phyloP scores from a whole-genome alignment of 208 protist genomes.

The Acanthamoeba royreba region DNA sequence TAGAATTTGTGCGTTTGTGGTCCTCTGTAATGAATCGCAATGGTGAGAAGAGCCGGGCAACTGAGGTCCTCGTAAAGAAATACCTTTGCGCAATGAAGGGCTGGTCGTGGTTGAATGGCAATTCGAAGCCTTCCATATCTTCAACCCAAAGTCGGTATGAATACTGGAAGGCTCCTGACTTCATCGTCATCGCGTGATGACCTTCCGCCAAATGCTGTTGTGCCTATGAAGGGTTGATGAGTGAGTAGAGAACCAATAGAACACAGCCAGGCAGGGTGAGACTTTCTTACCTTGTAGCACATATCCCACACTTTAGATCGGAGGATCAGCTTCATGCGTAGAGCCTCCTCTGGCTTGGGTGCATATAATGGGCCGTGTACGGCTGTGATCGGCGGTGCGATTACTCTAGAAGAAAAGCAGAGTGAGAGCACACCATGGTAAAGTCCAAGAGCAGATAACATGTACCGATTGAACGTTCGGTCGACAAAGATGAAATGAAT shows the following conservation, averaged over 20 bases:
- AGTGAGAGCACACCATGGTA: no score
- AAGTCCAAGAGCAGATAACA: background rate
- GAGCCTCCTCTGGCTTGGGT: background rate
- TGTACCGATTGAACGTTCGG: constrained; percentile 35
- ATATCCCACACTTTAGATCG: constrained; percentile 47
- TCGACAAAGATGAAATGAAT: constrained; percentile 61
- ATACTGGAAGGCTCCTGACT: constrained; percentile 45
- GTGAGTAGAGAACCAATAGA: background rate
- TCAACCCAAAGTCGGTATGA: constrained; percentile 51
- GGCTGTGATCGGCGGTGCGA: constrained; percentile 46
- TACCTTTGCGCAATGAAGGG: background rate
- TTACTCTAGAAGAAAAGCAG: constrained; percentile 2
- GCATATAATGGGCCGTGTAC: background rate
- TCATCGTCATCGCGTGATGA: constrained; percentile 45
- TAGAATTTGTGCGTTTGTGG: constrained; percentile 35
- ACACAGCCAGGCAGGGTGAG: background rate
- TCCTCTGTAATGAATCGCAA: background rate
- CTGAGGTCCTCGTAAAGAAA: background rate
- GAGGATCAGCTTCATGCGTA: constrained; percentile 18
- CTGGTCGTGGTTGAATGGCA: background rate
- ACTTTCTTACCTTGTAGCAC: constrained; percentile 1
- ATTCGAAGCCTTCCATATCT: constrained; percentile 40
- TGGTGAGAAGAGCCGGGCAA: background rate
- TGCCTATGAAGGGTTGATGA: background rate
- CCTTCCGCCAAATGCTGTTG: constrained; percentile 10